A percentile compares a stretch with the other conserved stretches of the same genome.
These are phyloP conservation scores for Trametes cingulata DNA, from an alignment of 768 basidiomycete genomes.

Conservation along the genomic window DNA sequence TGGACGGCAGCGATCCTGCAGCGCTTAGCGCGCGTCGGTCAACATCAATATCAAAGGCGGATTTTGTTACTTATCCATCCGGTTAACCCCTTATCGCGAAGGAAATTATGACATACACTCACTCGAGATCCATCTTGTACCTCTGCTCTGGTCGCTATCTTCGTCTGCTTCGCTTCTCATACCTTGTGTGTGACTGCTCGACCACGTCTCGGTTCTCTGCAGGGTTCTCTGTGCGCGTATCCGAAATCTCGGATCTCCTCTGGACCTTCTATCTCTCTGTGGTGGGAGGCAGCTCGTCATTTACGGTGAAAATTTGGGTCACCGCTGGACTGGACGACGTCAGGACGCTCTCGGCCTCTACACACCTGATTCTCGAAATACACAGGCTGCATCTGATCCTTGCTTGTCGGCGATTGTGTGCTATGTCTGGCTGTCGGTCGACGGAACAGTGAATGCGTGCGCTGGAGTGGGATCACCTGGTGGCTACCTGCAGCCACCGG, in stretches of 20 bases:
- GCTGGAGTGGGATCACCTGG: conserved; percentile 8
- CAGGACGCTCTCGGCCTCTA: neutral
- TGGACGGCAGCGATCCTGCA: conserved; percentile 3
- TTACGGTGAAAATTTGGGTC: neutral
- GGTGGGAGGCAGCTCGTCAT: neutral
- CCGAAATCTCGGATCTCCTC: neutral
- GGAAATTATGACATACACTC: neutral
- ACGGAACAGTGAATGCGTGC: neutral
- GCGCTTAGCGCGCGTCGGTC: neutral
- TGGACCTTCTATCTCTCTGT: neutral
- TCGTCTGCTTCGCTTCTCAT: too few relatives aligned
- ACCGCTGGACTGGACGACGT: neutral
- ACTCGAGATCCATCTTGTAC: too few relatives aligned
- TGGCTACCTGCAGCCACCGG: conserved; percentile 9
- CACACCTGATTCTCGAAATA: neutral
- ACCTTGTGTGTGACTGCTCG: too few relatives aligned
- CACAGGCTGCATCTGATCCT: neutral
- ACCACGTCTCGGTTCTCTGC: too few relatives aligned
- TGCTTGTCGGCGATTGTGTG: neutral
- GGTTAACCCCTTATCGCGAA: neutral
- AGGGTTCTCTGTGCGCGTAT: neutral
- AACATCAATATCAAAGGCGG: neutral
- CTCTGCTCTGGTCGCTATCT: too few relatives aligned
- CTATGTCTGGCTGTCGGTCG: neutral
- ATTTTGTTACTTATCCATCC: neutral